Evolutionary conservation across 805 yeast genomes (phyloP), one percentile per base, ranked within the genome.

Genomic region (Nematodospora valgi): DNA sequence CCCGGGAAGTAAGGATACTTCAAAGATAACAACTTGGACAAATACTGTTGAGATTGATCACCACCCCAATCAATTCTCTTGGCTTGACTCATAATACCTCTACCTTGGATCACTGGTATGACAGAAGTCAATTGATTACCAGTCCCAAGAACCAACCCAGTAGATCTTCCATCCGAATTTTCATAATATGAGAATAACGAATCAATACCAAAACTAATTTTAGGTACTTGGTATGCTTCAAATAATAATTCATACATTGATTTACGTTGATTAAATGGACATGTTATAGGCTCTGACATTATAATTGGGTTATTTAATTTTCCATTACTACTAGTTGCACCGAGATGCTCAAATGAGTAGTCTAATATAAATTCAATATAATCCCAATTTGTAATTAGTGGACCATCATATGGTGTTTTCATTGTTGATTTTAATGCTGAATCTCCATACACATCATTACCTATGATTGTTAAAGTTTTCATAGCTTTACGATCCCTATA

Each of bases 11-110:
- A 82, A 1, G 98, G 98, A 58, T 93, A 93, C 56, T 93, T 93
- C 51, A 93, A 66, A 2, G 79, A 70, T 32, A 93, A 59, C 23
- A 82, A 70, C 45, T 69, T 73, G 38, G 71, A 73, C 52, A 93
- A 55, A 47, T 72, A 89, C 25, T 72, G 76, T 20, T 72, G 75
- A 1, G 89, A 73, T 28, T 76, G 84, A 42, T 76, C 75, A 8
- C 96, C 98, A 41, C 98, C 98, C 86, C 93, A 86, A 52, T 86
- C 87, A 24, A 93, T 76, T 50, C 98, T 69, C 50, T 87, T 88
- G 6, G 88, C 66, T 39, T 80, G 82, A 18, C 73, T 62, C 36
- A 86, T 56, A 2, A 80, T 45, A 0, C 94, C 89, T 35, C 65
- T 64, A 0, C 88, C 87, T n/a, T 75, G 54, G 2, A 86, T 44